Evolutionary conservation across 768 basidiomycete genomes (phyloP).

Genomic region (Asterophora lycoperdoides): DNA sequence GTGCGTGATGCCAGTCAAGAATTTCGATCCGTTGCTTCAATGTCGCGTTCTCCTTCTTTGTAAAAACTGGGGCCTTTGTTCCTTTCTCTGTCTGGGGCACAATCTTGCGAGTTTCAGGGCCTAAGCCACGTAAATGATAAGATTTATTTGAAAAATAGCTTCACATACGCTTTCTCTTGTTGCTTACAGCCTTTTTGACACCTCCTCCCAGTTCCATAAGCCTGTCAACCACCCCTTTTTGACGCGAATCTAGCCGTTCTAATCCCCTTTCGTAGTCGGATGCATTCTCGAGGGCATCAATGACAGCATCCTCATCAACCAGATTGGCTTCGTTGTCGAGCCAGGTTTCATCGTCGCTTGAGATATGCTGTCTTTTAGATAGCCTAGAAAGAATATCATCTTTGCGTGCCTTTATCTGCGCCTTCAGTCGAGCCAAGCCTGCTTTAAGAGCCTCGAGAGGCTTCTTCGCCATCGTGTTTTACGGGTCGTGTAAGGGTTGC

Average conservation of each 20-base stretch:
- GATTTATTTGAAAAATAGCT: background rate
- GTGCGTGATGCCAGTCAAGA: slow-evolving; percentile 22
- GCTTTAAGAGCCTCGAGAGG: slow-evolving; percentile 3
- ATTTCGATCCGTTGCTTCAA: background rate
- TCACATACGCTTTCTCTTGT: background rate
- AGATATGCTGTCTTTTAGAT: slow-evolving; percentile 1
- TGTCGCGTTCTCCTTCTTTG: slow-evolving; percentile 7
- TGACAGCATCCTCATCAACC: slow-evolving; percentile 6
- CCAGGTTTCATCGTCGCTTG: slow-evolving; percentile 5
- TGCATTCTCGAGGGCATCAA: slow-evolving; percentile 17
- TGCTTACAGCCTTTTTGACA: no score
- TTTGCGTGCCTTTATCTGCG: background rate
- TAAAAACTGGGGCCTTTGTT: slow-evolving; percentile 1
- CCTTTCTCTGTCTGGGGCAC: background rate
- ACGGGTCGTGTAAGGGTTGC: no score
- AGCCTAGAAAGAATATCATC: slow-evolving; percentile 2
- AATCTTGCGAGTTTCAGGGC: no score
- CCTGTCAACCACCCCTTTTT: slow-evolving; percentile 7
- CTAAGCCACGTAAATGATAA: no score
- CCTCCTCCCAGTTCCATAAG: background rate
- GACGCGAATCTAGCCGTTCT: slow-evolving; percentile 2
- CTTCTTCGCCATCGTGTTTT: background rate
- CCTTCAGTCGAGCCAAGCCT: slow-evolving; percentile 8
- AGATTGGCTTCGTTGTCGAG: slow-evolving; percentile 1
- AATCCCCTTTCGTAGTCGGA: slow-evolving; percentile 20